Conservation (phyloP, 768 basidiomycete genomes). For the Clathrus columnatus region DNA sequence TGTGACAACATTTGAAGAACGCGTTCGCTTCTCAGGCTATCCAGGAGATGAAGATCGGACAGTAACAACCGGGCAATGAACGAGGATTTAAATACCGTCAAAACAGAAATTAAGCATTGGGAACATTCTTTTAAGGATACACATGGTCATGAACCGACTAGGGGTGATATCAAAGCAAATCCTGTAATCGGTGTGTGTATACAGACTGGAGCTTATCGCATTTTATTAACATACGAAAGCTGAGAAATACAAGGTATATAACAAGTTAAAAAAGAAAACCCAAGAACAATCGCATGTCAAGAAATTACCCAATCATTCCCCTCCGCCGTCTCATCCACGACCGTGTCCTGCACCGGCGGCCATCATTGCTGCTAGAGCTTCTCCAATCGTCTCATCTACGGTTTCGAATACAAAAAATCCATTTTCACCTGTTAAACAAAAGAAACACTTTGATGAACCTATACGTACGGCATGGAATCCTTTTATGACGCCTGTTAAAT, state of each 20-base stretch:
- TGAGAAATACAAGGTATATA: constrained; percentile 75
- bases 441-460: constrained; percentile 23
- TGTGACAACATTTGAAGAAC: no score
- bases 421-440: constrained; percentile 70
- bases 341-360: constrained; percentile 22
- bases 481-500: constrained; percentile 32
- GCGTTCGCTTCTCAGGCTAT: no score
- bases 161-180: constrained; percentile 61
- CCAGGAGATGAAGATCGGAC: no score
- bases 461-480: constrained; percentile 27
- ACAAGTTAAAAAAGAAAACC: constrained; percentile 53
- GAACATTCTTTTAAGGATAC: constrained; percentile 55
- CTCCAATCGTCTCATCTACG: constrained; percentile 40
- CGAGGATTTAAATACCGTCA: constrained; percentile 39
- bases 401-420: constrained; percentile 60
- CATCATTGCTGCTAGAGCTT: constrained; percentile 40
- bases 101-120: constrained; percentile 69
- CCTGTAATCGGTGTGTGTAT: constrained; percentile 50
- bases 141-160: constrained; percentile 50
- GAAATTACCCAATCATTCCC: constrained; percentile 22
- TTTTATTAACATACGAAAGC: constrained; percentile 32
- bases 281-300: constrained; percentile 17
- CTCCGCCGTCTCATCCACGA: constrained; percentile 25
- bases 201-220: constrained; percentile 5
- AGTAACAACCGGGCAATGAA: no score